phyloP scores from a whole-genome alignment of 2,329 filamentous ascomycete species.

The Diaporthe batatas region DNA sequence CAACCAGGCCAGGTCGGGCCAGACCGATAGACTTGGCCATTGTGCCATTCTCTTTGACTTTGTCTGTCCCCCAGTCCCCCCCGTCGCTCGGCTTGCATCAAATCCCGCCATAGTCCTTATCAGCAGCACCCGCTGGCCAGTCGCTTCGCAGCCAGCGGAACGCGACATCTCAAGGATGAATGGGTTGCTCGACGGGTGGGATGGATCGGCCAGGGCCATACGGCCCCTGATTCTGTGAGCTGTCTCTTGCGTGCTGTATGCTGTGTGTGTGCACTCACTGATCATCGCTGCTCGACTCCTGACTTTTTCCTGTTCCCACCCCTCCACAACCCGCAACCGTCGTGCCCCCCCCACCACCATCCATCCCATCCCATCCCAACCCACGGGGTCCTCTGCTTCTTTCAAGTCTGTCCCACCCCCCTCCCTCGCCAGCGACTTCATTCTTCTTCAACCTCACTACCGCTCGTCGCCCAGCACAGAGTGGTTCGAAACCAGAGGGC shows the following conservation, averaged over 20 bases:
- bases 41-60: conserved; percentile 29
- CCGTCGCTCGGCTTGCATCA: conserved; percentile 18
- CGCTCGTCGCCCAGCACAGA: neutral
- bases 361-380: conserved; percentile 9
- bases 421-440: neutral
- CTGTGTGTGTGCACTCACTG: neutral
- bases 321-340: neutral
- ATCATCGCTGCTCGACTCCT: conserved; percentile 27
- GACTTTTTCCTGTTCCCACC: conserved; percentile 3
- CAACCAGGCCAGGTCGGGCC: neutral
- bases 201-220: conserved; percentile 15
- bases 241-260: neutral
- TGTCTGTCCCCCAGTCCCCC: conserved; percentile 14
- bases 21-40: neutral
- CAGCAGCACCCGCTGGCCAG: conserved; percentile 20
- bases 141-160: conserved; percentile 22
- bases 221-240: neutral
- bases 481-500: neutral
- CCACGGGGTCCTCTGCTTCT: neutral
- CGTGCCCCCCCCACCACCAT: conserved; percentile 9
- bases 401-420: neutral
- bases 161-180: conserved; percentile 22
- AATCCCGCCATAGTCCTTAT: conserved; percentile 32
- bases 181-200: conserved; percentile 19
- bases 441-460: neutral